Evolutionary conservation across 768 basidiomycete species (phyloP).

Genomic region (Tulasnella sp.): DNA sequence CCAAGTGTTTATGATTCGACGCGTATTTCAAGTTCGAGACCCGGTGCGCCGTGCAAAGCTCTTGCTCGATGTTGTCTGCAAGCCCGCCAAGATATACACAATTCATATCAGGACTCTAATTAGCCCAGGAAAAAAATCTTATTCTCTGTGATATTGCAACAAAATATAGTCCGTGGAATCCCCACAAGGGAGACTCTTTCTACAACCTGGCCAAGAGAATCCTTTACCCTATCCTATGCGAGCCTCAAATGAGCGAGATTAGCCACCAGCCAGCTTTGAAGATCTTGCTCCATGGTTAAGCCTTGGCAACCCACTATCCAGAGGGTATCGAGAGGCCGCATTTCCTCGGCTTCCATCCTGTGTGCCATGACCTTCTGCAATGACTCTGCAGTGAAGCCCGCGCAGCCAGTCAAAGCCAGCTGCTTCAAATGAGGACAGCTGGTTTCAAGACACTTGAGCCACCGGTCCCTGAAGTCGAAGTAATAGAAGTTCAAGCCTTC

Average conservation of each 20-base stretch:
- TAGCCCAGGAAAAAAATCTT: no score
- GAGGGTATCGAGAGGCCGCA: neutral
- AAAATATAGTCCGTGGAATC: no score
- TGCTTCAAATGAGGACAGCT: neutral
- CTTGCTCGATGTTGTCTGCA: no score
- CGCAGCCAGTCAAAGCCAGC: constrained; percentile 1
- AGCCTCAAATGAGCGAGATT: neutral
- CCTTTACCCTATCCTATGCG: neutral
- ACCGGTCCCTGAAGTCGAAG: constrained; percentile 1
- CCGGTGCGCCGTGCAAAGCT: no score
- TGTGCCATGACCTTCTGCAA: neutral
- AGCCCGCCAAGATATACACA: no score
- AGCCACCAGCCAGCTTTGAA: neutral
- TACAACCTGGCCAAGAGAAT: neutral
- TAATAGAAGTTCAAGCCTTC: constrained; percentile 1
- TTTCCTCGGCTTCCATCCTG: neutral
- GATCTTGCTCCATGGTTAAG: neutral
- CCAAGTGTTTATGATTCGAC: no score
- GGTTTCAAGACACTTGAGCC: constrained; percentile 1
- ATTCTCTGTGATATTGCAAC: no score
- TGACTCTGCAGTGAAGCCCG: constrained; percentile 6
- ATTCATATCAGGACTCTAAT: no score
- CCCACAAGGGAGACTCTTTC: no score
- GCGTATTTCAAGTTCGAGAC: no score
- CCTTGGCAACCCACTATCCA: constrained; percentile 9